These are phyloP conservation scores for Neofusicoccum sp. DNA, from an alignment of 2,329 filamentous ascomycete genomes.

Conservation along the genomic window DNA sequence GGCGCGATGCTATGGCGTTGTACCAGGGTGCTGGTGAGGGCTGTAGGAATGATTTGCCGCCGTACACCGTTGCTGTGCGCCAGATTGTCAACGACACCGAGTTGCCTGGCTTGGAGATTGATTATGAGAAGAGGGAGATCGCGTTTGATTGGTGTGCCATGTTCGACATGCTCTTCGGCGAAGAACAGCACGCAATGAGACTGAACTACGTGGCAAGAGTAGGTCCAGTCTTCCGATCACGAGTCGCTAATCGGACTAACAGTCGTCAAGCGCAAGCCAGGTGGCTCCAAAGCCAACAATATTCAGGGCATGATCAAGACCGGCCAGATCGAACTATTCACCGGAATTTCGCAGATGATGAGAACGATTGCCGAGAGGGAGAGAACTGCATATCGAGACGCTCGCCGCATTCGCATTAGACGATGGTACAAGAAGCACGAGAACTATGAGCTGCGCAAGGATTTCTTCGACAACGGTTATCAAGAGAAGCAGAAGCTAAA, in stretches of 20 bases:
- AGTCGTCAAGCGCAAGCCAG: neutral
- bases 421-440: conserved; percentile 12
- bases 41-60: conserved; percentile 29
- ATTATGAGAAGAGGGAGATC: conserved; percentile 25
- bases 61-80: conserved; percentile 31
- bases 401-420: neutral
- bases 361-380: neutral
- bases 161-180: conserved; percentile 33
- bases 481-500: conserved; percentile 4
- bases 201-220: neutral
- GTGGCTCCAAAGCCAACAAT: neutral
- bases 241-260: neutral
- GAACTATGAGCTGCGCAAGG: neutral
- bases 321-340: neutral
- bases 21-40: conserved; percentile 11
- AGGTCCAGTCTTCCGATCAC: neutral
- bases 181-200: conserved; percentile 21
- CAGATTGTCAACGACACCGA: conserved; percentile 34
- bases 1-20: neutral
- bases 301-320: neutral
- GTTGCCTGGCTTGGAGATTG: conserved; percentile 27
- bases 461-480: neutral
- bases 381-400: neutral
- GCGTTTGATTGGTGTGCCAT: conserved; percentile 30
- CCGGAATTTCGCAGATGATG: conserved; percentile 5